Evolutionary conservation across 2,329 filamentous ascomycete species (phyloP), one percentile per base, ranked within the genome.

Genomic region (Cladosporium sp.): DNA sequence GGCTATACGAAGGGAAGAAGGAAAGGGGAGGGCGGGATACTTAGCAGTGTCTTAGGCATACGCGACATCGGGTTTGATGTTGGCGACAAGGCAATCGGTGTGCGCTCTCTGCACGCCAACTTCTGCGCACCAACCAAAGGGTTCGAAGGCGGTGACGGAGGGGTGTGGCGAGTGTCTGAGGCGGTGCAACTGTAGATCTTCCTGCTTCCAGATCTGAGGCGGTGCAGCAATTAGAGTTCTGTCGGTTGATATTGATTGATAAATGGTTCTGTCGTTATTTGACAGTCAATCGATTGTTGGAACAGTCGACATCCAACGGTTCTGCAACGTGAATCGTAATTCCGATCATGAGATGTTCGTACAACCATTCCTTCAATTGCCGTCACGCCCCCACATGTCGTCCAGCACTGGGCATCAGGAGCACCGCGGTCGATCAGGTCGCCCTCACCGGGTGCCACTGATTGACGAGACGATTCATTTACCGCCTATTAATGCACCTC

Each of bases 61-160:
- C 19, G 28, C 34, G 28, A 50, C 47, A 37, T 10, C 22, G 47
- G 28, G 47, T 36, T 19, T 50, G 32, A 35, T 50, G 47, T 37
- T 37, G 28, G 47, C 47, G 19, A 50, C 47, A 50, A 50, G 34
- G 15, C 45, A 25, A 22, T 50, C 47, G 47, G 47, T 50, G 47
- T 22, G 47, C 25, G 34, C 34, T 17, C 19, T 12, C 19, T 32
- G 45, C 45, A 19, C 25, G 45, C 45, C 45, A 35, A n/a, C 45
- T 25, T 50, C 32, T 50, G 47, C 47, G 47, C 47, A 50, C 47
- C 47, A 50, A 50, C 47, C 47, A 50, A 32, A 50, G 19, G 32
- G 32, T 17, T 17, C 13, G 10, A 50, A 36, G 47, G 34, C 47
- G 47, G 47, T 50, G 47, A 50, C 47, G 19, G 13, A 7, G 4